A percentile compares a stretch with the other conserved stretches of the same genome.
Evolutionary conservation across 2,329 filamentous ascomycete species (phyloP).

Genomic region (Tolypocladium ovalisporum): DNA sequence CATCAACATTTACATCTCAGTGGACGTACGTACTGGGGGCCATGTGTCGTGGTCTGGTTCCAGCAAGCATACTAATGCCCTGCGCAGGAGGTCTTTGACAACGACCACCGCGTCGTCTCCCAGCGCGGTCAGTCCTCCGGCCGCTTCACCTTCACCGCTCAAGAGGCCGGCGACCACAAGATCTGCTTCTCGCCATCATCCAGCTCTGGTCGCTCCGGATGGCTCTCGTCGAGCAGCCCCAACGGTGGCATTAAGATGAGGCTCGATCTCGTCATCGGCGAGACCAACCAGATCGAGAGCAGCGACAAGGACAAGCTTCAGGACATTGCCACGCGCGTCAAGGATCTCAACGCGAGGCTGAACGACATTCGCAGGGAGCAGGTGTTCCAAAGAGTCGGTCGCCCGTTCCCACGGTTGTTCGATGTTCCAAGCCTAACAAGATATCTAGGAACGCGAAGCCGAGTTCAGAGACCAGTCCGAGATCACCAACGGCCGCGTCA

Average conservation of each 20-base stretch:
- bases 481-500: conserved; percentile 78
- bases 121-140: conserved; percentile 67
- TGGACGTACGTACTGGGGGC: conserved; percentile 51
- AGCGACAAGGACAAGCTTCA: conserved; percentile 87
- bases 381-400: conserved; percentile 79
- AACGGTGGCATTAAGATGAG: conserved; percentile 74
- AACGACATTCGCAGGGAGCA: conserved; percentile 88
- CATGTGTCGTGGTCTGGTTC: background rate
- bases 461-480: conserved; percentile 98
- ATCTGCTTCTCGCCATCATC: conserved; percentile 88
- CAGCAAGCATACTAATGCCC: background rate
- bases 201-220: conserved; percentile 55
- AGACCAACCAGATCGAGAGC: conserved; percentile 87
- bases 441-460: conserved; percentile 75
- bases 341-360: conserved; percentile 78
- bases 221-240: conserved; percentile 54
- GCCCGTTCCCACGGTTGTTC: background rate
- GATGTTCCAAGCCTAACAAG: background rate
- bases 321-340: conserved; percentile 78
- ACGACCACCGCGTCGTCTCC: conserved; percentile 89
- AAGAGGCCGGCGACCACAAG: conserved; percentile 89
- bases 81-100: conserved; percentile 77
- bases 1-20: conserved; percentile 78
- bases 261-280: conserved; percentile 86
- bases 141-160: conserved; percentile 90